phyloP scores from a whole-genome alignment of 768 basidiomycete genomes.

The Amanita inopinata region DNA sequence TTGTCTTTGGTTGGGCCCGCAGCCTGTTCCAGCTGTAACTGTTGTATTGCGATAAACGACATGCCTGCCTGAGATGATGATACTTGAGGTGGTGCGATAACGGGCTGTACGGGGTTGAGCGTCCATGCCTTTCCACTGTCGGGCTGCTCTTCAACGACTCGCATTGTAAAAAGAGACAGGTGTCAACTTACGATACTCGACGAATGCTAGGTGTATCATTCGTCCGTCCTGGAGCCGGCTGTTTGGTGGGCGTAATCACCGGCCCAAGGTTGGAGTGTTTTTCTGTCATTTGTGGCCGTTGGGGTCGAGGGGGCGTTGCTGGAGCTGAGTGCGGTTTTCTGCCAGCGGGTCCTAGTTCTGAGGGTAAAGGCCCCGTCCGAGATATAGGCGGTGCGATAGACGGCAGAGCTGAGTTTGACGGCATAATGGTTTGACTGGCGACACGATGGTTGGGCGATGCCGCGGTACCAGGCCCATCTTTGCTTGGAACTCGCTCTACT shows the following conservation, averaged over 20 bases:
- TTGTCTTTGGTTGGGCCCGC: conserved; percentile 34
- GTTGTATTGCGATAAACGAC: conserved; percentile 82
- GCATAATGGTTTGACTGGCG: neutral
- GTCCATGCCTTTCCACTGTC: conserved; percentile 59
- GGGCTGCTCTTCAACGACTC: neutral
- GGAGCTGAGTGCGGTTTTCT: neutral
- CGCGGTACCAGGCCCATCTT: neutral
- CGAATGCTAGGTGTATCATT: conserved; percentile 22
- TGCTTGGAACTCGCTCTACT: neutral
- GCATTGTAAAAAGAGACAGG: neutral
- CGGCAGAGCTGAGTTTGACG: too few relatives aligned
- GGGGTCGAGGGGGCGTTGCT: neutral
- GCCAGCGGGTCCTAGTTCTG: neutral
- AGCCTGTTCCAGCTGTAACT: conserved; percentile 55
- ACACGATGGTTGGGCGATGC: neutral
- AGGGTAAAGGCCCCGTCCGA: neutral
- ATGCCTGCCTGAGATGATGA: conserved; percentile 22
- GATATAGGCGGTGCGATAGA: too few relatives aligned
- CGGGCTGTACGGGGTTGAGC: conserved; percentile 39
- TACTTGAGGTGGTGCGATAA: conserved; percentile 20
- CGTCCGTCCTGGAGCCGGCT: conserved; percentile 20
- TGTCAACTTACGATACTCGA: conserved; percentile 39
- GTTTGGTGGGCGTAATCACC: conserved; percentile 51
- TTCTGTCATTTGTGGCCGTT: conserved; percentile 9
- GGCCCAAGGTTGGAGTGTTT: conserved; percentile 39